Evolutionary conservation across 108 stramenopile species (phyloP).

Genomic region (Skeletonema marinoi): DNA sequence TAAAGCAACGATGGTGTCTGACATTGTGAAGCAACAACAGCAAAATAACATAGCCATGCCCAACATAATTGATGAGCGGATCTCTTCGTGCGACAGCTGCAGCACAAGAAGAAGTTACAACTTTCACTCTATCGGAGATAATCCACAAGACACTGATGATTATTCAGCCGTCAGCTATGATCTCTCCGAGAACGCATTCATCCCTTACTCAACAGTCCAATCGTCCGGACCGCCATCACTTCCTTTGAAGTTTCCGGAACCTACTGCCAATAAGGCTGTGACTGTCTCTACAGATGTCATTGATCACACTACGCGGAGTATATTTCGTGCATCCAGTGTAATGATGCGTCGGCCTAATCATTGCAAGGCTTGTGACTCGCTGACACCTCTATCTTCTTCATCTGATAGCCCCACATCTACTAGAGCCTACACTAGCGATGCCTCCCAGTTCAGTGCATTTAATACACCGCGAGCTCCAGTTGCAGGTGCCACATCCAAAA

Average conservation of each 20-base stretch:
- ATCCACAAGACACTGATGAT: background rate
- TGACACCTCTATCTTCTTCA: background rate
- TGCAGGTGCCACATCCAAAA: background rate
- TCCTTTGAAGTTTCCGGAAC: constrained; percentile 47
- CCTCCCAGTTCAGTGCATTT: constrained; percentile 6
- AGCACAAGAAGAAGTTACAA: background rate
- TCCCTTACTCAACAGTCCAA: constrained; percentile 52
- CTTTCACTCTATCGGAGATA: background rate
- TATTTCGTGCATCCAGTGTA: constrained; percentile 35
- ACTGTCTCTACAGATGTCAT: constrained; percentile 27
- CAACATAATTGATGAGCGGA: background rate
- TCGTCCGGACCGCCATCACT: constrained; percentile 43
- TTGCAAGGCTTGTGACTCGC: constrained; percentile 15
- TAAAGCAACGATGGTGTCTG: background rate
- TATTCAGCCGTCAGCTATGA: background rate
- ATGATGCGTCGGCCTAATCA: constrained; percentile 28
- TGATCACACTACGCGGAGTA: constrained; percentile 28
- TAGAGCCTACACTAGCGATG: background rate
- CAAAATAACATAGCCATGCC: background rate
- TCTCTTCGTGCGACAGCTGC: background rate
- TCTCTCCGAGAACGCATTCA: constrained; percentile 35
- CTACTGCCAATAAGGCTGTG: constrained; percentile 28
- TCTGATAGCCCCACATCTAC: background rate
- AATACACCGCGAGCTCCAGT: background rate
- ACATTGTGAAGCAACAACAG: background rate